Evolutionary conservation across 2,329 filamentous ascomycete genomes (phyloP).

Genomic region (Fusarium hostae): DNA sequence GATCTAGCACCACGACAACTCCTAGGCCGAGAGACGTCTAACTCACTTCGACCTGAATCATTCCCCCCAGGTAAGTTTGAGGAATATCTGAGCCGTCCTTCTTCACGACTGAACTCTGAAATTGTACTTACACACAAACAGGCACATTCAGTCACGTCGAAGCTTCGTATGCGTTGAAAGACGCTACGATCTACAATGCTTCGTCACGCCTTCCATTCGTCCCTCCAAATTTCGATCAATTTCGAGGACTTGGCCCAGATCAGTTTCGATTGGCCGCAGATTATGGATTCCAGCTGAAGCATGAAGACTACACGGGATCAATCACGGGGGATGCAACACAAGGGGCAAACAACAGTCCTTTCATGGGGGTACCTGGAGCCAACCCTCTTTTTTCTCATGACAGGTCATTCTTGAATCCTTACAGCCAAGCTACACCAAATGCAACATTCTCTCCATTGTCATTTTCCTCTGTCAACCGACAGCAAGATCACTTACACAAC

Average conservation of each 20-base stretch:
- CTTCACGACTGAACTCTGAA: background rate
- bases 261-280: conserved; percentile 42
- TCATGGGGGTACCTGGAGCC: conserved; percentile 44
- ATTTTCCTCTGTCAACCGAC: conserved; percentile 47
- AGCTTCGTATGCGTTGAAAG: conserved; percentile 45
- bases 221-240: conserved; percentile 34
- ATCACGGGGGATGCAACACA: conserved; percentile 34
- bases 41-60: conserved; percentile 30
- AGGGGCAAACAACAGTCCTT: conserved; percentile 39
- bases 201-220: conserved; percentile 47
- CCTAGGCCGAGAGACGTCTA: conserved; percentile 38
- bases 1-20: conserved; percentile 44
- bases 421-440: conserved; percentile 36
- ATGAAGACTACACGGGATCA: conserved; percentile 42
- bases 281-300: conserved; percentile 44
- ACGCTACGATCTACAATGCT: conserved; percentile 47
- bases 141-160: conserved; percentile 45
- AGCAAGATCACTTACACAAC: conserved; percentile 32
- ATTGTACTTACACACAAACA: conserved; percentile 29
- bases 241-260: conserved; percentile 42
- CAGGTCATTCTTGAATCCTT: conserved; percentile 45
- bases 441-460: conserved; percentile 42
- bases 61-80: conserved; percentile 27
- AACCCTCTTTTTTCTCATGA: conserved; percentile 51
- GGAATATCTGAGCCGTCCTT: too few species aligned